Conservation (phyloP, 1,284 basidiomycete species). For the Apiotrichum veenhuisii region DNA sequence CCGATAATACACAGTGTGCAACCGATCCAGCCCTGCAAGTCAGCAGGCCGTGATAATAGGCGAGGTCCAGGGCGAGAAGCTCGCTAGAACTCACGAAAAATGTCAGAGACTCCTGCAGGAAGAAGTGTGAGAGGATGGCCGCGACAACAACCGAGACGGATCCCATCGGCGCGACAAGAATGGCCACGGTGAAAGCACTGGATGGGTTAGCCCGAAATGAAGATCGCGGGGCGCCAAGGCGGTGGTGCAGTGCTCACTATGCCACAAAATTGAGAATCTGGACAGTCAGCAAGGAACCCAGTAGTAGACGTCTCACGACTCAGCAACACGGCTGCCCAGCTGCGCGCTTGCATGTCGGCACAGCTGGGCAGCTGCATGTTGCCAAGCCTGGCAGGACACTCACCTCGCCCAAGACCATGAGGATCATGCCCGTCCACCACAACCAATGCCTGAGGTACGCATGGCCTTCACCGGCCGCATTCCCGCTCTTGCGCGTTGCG, state of each 20-base stretch:
- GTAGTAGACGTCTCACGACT: no score
- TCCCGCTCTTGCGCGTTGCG: constrained; percentile 55
- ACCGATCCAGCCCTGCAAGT: constrained; percentile 72
- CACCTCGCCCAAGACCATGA: constrained; percentile 44
- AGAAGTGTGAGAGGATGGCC: constrained; percentile 86
- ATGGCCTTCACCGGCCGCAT: constrained; percentile 81
- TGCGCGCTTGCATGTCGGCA: no score
- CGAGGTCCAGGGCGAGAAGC: no score
- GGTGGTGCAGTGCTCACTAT: constrained; percentile 34
- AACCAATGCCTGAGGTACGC: constrained; percentile 76
- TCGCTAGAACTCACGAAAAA: constrained; percentile 24
- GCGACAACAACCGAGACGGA: constrained; percentile 94
- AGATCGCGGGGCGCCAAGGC: not conserved
- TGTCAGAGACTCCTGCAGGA: constrained; percentile 83
- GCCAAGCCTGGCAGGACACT: not conserved
- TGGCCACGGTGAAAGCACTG: constrained; percentile 43
- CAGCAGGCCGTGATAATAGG: no score
- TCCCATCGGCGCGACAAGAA: constrained; percentile 67
- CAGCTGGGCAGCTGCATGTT: no score
- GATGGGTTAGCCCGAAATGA: constrained; percentile 2
- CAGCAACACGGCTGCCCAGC: no score
- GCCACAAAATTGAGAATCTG: constrained; percentile 51
- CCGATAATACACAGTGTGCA: constrained; percentile 84
- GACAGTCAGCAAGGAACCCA: not conserved
- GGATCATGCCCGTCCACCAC: constrained; percentile 68